Evolutionary conservation across 495 filamentous ascomycete species (phyloP), one percentile per base, ranked within the genome.

Genomic region (Lepraria neglecta): DNA sequence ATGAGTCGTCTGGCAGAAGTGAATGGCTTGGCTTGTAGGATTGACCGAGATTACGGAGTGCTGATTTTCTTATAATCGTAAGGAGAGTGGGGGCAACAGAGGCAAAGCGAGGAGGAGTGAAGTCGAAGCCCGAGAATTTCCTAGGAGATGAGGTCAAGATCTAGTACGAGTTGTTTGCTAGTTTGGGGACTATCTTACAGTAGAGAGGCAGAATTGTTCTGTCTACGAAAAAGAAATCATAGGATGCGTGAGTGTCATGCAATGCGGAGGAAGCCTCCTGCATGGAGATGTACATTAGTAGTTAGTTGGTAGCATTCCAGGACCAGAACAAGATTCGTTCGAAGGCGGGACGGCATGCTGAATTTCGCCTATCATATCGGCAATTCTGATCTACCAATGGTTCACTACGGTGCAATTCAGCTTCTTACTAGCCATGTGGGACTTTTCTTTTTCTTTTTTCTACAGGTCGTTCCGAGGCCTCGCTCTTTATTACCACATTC

Each of bases 251-350:
- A 30, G 31, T 52, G 46, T 33, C 15, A 57, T 43, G 61, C 44
- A 58, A 51, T 63, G 47, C 40, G 31, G 62, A 59, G 61, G 48
- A 63, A 47, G 53, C 38, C 40, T 55, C 48, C 50, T 46, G 46
- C 54, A 63, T 62, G 48, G 47, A 44, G 33, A 44, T 58, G 44
- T 43, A 28, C 19, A 28, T 43, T 28, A 58, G 43, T 38, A 14
- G 30, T 46, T 59, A 31, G 35, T 15, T 44, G 59, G 50, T 31
- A 61, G 33, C 47, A 52, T 59, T 47, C 54, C 56, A 64, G 62
- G 56, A 43, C 56, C 62, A 61, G 50, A 47, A 62, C 63, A 60
- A 64, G 63, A 64, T 64, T 60, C 15, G 30, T 38, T 43, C 47
- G 35, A 56, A 40, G 51, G 51, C 59, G 59, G 59, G 59, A 56